A percentile compares a stretch with the other conserved stretches of the same genome.
These are phyloP conservation scores for Colletotrichum orbiculare DNA, from an alignment of 2,329 filamentous ascomycete species.

Conservation along the genomic window DNA sequence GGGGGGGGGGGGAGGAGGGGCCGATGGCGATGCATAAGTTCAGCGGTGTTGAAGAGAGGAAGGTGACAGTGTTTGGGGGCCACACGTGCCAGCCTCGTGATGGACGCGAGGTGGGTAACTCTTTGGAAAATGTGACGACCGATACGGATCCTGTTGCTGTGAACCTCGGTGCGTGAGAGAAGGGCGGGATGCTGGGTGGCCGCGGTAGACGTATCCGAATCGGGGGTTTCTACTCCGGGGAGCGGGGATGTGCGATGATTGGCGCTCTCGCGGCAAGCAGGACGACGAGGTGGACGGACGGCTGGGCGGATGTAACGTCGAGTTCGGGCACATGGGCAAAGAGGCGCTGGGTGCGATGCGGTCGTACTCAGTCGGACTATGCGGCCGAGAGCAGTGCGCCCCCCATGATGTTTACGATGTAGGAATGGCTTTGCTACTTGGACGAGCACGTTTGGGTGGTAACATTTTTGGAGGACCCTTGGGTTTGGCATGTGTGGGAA, in stretches of 20 bases:
- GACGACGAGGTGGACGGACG: neutral
- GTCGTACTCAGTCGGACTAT: constrained; percentile 2
- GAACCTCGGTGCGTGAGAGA: constrained; percentile 6
- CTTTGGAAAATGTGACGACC: constrained; percentile 16
- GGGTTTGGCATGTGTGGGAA: too few species aligned
- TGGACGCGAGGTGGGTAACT: too few species aligned
- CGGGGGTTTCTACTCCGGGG: neutral
- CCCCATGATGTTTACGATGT: neutral
- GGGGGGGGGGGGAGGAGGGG: too few species aligned
- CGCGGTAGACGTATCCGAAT: constrained; percentile 8
- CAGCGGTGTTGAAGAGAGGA: neutral
- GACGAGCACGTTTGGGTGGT: neutral
- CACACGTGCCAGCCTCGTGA: too few species aligned
- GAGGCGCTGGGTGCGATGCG: constrained; percentile 7
- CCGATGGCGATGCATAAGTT: neutral
- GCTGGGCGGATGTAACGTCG: constrained; percentile 14
- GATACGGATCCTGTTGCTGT: neutral
- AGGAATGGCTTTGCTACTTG: neutral
- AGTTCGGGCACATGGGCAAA: constrained; percentile 12
- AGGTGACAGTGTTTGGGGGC: neutral
- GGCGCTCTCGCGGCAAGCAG: neutral
- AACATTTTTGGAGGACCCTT: too few species aligned
- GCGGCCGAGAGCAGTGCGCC: neutral
- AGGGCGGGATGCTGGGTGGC: neutral
- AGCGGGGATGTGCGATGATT: neutral